Evolutionary conservation across 192 early-diverging fungal species (phyloP), one percentile per base, ranked within the genome.

Genomic region (Lobosporangium transversale): DNA sequence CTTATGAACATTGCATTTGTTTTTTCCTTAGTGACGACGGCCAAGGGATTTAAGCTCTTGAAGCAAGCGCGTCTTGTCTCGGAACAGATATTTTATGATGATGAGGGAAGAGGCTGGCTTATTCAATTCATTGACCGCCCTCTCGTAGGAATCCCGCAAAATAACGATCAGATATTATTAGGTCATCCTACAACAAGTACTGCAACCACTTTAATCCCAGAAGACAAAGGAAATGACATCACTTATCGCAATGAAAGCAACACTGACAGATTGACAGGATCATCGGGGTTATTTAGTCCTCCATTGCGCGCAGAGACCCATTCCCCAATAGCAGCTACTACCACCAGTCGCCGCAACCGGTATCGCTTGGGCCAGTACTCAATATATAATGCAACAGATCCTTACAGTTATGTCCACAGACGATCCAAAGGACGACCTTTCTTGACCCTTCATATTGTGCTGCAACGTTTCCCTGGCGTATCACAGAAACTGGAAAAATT

Each of bases 71-170:
- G 70, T 10, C 70, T 75, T 11, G 63, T 75, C 31, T 65, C 70
- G 17, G 70, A 75, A 49, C 49, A n/a, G 43, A 66, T 75, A 31
- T 75, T 75, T 42, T 75, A 75, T 58, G 70, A 75, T 52, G 61
- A 75, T 33, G 70, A 75, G 0, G 70, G 70, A 1, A 49, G 58
- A 58, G 70, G 70, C 3, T 75, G 70, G 70, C 27, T 66, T 3
- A 64, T 75, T 11, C 70, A 75, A 23, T 75, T 75, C 17, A 75
- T 75, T 7, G 70, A 75, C 45, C 70, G 70, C 10, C 70, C 70
- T 0, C 70, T 75, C 11, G 58, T 75, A 1, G 70, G 70, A 14
- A 48, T 44, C 0, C 51, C 30, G 20, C 53, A 73, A 33, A 56
- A 64, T 30, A 49, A 31, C 1, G 24, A 55, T 11, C 40, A 36